Evolutionary conservation across 495 filamentous ascomycete species (phyloP).

Genomic region (Pseudevernia furfuracea): DNA sequence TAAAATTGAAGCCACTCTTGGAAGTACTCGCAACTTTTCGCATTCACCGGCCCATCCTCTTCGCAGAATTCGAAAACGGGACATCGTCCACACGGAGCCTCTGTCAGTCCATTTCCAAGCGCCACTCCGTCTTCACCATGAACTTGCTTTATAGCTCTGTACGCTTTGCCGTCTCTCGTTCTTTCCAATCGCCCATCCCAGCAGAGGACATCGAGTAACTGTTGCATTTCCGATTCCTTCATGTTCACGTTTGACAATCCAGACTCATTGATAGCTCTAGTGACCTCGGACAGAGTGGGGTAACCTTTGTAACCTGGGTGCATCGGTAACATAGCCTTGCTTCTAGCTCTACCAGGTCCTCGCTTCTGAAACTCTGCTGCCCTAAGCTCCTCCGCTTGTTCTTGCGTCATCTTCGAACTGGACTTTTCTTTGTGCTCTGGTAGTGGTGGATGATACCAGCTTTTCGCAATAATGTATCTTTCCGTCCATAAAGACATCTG

Average conservation of each 20-base stretch:
- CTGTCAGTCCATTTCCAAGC: constrained; percentile 62
- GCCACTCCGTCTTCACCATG: constrained; percentile 32
- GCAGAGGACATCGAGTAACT: constrained; percentile 74
- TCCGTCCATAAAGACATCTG: constrained; percentile 60
- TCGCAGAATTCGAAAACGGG: constrained; percentile 91
- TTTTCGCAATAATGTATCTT: constrained; percentile 59
- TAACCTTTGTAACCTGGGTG: constrained; percentile 65
- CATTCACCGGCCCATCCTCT: constrained; percentile 79
- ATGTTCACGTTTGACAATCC: constrained; percentile 39
- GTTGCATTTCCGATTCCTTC: constrained; percentile 64
- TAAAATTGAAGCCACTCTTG: constrained; percentile 58
- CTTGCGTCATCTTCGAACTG: constrained; percentile 11
- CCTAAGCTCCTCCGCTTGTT: constrained; percentile 21
- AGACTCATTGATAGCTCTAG: constrained; percentile 60
- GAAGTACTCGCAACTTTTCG: constrained; percentile 87
- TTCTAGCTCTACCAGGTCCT: constrained; percentile 12
- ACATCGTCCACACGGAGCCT: constrained; percentile 83
- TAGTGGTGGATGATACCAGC: constrained; percentile 48
- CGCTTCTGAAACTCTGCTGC: constrained; percentile 14
- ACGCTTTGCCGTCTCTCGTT: constrained; percentile 42
- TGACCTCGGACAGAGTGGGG: constrained; percentile 67
- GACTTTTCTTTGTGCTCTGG: constrained; percentile 14
- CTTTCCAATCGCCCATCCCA: constrained; percentile 67
- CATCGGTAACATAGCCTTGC: constrained; percentile 45
- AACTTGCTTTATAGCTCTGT: constrained; percentile 39